These are phyloP conservation scores for Fragaria vesca DNA, from an alignment of 306 rosid species.

Conservation along the genomic window DNA sequence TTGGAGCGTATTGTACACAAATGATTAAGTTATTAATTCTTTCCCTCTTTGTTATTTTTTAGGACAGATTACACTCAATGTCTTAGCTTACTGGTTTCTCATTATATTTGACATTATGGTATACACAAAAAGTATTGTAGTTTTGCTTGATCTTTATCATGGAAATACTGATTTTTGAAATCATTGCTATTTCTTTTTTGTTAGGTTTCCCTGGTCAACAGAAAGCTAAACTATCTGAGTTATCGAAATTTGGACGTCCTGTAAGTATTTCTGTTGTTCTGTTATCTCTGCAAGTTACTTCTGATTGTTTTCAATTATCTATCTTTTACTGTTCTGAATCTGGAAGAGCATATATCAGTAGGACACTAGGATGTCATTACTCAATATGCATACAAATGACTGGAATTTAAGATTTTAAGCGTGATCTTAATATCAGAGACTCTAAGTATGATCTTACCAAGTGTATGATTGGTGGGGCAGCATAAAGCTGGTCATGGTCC, in stretches of 20 bases:
- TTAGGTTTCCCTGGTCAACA: constrained; percentile 80
- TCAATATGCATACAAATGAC: neutral
- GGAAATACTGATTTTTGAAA: neutral
- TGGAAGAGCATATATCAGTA: neutral
- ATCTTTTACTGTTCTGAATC: neutral
- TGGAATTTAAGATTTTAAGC: neutral
- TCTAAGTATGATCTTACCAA: neutral
- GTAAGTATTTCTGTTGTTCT: constrained; percentile 49
- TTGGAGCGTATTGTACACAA: neutral
- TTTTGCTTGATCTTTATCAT: neutral
- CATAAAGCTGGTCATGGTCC: neutral
- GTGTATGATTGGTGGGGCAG: constrained; percentile 1
- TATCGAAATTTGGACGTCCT: constrained; percentile 89
- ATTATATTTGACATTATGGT: neutral
- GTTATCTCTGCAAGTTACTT: constrained; percentile 16
- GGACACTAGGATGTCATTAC: neutral
- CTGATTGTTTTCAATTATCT: constrained; percentile 5
- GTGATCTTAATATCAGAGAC: neutral
- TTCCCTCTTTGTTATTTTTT: neutral
- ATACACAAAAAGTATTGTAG: neutral
- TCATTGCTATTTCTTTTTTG: constrained; percentile 23
- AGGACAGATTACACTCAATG: neutral
- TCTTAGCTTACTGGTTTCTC: neutral
- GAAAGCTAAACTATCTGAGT: constrained; percentile 69
- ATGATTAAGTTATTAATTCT: neutral